Conservation (phyloP, 75 land plant genomes). For the Isoetes taiwanensis region DNA sequence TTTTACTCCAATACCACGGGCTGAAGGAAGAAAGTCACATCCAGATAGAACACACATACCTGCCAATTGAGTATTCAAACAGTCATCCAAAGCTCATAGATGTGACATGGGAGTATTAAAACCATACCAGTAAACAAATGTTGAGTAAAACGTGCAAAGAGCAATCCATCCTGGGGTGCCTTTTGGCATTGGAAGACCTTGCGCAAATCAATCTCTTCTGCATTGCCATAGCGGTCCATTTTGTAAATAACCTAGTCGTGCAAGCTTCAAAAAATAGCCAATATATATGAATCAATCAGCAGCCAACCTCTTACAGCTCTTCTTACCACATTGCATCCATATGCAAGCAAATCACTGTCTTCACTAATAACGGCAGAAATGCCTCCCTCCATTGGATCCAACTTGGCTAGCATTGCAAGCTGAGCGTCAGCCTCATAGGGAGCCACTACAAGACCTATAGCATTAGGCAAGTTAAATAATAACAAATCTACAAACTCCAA, state of each 20-base stretch:
- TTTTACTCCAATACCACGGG: conserved; percentile 65
- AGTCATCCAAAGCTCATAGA: too few species aligned
- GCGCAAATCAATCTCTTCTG: too few species aligned
- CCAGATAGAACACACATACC: conserved; percentile 90
- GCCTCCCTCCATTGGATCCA: conserved; percentile 45
- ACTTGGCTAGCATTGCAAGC: conserved; percentile 49
- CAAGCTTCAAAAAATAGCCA: not conserved
- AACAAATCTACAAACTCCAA: too few species aligned
- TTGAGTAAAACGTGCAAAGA: conserved; percentile 31
- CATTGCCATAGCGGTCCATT: conserved; percentile 80
- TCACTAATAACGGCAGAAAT: conserved; percentile 72
- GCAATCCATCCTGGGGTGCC: conserved; percentile 20
- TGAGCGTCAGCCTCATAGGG: conserved; percentile 97
- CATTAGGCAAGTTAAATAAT: too few species aligned
- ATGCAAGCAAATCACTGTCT: conserved; percentile 75
- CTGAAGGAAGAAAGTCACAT: conserved; percentile 78
- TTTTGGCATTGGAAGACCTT: too few species aligned
- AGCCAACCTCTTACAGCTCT: not conserved
- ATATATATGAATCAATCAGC: not conserved
- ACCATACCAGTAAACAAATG: conserved; percentile 52
- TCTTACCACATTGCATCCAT: conserved; percentile 69
- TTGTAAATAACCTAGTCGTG: conserved; percentile 49
- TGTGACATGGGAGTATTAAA: too few species aligned
- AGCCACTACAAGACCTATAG: conserved; percentile 63
- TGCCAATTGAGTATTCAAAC: conserved; percentile 25